phyloP scores from a whole-genome alignment of 78 protist genomes.

The Bodo saltans region DNA sequence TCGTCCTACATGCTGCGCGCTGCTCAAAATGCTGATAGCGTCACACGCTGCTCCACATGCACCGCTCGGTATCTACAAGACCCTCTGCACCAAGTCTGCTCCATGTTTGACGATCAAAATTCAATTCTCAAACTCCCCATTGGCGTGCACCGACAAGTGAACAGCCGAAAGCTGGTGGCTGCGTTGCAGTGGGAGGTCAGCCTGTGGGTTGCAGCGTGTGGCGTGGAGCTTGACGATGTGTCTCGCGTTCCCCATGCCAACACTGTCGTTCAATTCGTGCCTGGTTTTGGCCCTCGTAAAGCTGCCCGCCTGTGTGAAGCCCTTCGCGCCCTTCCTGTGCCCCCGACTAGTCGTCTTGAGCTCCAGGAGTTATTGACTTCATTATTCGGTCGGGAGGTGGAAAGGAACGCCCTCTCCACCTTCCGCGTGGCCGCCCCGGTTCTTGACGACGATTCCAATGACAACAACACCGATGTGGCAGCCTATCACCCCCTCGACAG shows the following conservation, averaged over 20 bases:
- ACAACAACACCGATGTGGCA: not conserved
- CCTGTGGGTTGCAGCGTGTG: not conserved
- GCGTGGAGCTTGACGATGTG: not conserved
- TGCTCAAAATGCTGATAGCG: no score
- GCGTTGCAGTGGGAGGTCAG: not conserved
- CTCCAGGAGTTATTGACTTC: no score
- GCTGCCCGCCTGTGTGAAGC: not conserved
- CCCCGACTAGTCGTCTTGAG: no score
- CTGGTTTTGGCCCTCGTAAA: conserved; percentile 38
- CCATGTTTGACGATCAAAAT: no score
- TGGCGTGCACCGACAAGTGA: no score
- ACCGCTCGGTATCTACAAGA: no score
- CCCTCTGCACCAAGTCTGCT: no score
- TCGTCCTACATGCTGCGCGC: no score
- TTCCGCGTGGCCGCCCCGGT: conserved; percentile 1
- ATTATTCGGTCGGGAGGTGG: not conserved
- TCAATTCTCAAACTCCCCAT: no score
- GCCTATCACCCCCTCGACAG: not conserved
- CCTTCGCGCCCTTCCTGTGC: not conserved
- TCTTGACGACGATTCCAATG: not conserved
- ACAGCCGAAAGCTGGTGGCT: no score
- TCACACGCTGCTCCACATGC: no score
- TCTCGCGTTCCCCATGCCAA: not conserved
- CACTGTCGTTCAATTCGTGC: conserved; percentile 12
- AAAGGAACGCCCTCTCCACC: not conserved